Evolutionary conservation across 352 stramenopile genomes (phyloP), one percentile per base, ranked within the genome.

Genomic region (Pythium monospermum): DNA sequence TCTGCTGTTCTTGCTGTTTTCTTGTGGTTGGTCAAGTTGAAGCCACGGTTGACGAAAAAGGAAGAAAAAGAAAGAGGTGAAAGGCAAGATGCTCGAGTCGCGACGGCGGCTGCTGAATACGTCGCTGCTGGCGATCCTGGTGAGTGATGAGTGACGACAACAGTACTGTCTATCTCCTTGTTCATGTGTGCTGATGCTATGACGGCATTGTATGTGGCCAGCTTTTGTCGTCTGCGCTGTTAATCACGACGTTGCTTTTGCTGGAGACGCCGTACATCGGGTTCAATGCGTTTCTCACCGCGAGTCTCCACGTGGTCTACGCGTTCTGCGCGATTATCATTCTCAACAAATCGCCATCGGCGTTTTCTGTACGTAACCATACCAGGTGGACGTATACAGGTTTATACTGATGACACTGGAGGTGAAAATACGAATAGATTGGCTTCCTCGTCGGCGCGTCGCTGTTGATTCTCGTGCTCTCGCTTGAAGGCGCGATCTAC

Each of bases 261-360:
- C 39, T 90, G 18, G 66, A 83, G 52, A 90, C 76, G 27, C 78
- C 81, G 15, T 84, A 67, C 41, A 55, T 89, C 31, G 76, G 76
- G 60, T 84, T 92, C 48, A 49, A 86, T 30, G 78, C 74, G 3
- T 73, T 85, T 57, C 49, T 82, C 43, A 90, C 81, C 13, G 66
- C 81, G 5, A 59, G 53, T 5, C 46, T 85, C 25, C 64, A 85
- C 52, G 56, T 92, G 18, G 60, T 82, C 11, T 92, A 85, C 49
- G 76, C 78, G n/a, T 82, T 92, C 60, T 70, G 76, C 18, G 68
- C 78, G 36, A 78, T 92, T 53, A 71, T 86, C 39, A 74, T 87
- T 38, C 62, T 92, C 33, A 90, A 90, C 68, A 90, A 90, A 46
- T 73, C 78, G 42, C 81, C 81, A 1, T 92, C 81, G 1, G 81